Percentiles rank a stretch among this genome's conserved stretches.
These are phyloP conservation scores for Paragyromitra xinjiangensis DNA, from an alignment of 495 filamentous ascomycete species.

Conservation along the genomic window DNA sequence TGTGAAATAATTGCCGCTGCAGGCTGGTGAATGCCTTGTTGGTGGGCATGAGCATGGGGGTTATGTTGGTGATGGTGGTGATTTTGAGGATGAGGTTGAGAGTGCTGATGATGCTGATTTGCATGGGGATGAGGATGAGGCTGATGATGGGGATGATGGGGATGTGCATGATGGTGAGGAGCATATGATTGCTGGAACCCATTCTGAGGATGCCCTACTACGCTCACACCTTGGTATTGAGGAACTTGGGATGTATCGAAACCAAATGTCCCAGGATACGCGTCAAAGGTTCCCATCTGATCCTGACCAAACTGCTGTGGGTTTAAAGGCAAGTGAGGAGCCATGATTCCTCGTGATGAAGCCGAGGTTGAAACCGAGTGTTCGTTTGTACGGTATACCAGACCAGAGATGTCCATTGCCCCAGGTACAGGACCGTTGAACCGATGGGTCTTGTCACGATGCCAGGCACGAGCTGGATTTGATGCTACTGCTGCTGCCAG, in stretches of 20 bases:
- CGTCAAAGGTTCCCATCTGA: constrained; percentile 57
- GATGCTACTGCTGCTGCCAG: constrained; percentile 58
- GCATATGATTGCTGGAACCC: constrained; percentile 61
- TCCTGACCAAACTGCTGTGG: constrained; percentile 54
- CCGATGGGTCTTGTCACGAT: constrained; percentile 56
- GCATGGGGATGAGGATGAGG: constrained; percentile 53
- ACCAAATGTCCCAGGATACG: constrained; percentile 55
- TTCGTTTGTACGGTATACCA: constrained; percentile 57
- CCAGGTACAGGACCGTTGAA: constrained; percentile 55
- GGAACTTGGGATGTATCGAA: constrained; percentile 57
- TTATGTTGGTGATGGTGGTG: constrained; percentile 54
- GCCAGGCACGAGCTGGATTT: constrained; percentile 55
- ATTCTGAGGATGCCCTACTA: constrained; percentile 53
- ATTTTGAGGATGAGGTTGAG: constrained; percentile 53
- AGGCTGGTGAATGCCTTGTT: constrained; percentile 51
- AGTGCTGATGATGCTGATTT: constrained; percentile 54
- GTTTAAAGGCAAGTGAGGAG: constrained; percentile 56
- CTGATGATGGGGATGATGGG: constrained; percentile 54
- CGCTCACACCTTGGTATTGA: constrained; percentile 54
- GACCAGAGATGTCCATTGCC: constrained; percentile 58
- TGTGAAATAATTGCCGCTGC: constrained; percentile 49
- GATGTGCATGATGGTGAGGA: constrained; percentile 57
- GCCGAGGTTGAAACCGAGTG: constrained; percentile 55
- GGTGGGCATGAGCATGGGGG: constrained; percentile 48
- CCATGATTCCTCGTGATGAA: constrained; percentile 56